Evolutionary conservation across 768 basidiomycete genomes (phyloP), one percentile per base, ranked within the genome.

Genomic region (Lentinula detonsa): DNA sequence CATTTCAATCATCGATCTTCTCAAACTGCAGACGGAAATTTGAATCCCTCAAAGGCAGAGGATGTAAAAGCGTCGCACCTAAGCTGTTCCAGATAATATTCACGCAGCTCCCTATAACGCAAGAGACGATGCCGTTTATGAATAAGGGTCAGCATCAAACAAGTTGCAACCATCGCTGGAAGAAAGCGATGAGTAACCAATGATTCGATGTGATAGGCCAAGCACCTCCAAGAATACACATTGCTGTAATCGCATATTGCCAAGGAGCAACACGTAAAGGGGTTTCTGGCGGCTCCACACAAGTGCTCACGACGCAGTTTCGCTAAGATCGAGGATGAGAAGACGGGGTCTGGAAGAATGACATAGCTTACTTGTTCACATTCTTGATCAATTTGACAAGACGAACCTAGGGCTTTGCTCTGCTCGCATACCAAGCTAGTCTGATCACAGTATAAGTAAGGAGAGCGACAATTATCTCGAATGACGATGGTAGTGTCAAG

Each of bases 381-480:
- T 74, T 87, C 81, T 50, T 79, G 76, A 67, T 88, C 85, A 9
- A 75, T 74, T 5, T 64, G 63, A 66, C 87, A 88, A 0, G 69
- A 57, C 4, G 63, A 66, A 0, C 80, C 81, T 23, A 83, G 35
- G 1, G 65, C 61, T 63, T 81, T 81, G 37, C 75, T 76, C 54
- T 70, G 70, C 51, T 81, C 67, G 64, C 87, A 88, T 7, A 76
- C 72, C 23, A 72, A 61, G 2, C 71, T 60, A 1, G 67, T 65
- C 5, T 76, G 73, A 61, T 84, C 82, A 68, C 88, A 88, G 70
- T 82, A 87, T 7, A 83, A 70, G 10, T 70, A 73, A 2, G 82
- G 76, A 4, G 76, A 77, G 13, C 73, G 75, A 68, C 87, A 89
- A 68, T 88, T 86, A 66, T 81, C 77, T 56, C 86, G 74, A 28